phyloP scores from a whole-genome alignment of 495 filamentous ascomycete species.

The Neurospora sp. region DNA sequence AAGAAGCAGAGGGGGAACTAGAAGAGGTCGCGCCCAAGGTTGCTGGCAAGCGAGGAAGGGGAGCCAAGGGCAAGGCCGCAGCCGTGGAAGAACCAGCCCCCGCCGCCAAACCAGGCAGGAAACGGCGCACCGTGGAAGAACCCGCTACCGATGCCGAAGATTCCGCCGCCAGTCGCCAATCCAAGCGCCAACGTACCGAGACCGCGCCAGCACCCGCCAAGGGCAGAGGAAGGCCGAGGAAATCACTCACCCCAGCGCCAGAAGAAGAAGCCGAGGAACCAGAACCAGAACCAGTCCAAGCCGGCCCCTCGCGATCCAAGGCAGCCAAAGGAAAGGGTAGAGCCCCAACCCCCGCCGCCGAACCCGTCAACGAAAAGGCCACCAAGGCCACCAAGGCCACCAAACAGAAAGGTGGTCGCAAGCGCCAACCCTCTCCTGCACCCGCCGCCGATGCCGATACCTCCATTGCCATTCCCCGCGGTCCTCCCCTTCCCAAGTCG shows the following conservation, averaged over 20 bases:
- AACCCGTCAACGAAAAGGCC: background rate
- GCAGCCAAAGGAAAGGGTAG: background rate
- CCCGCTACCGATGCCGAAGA: background rate
- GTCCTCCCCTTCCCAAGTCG: constrained; percentile 43
- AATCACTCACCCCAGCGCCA: background rate
- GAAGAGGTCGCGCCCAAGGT: constrained; percentile 1
- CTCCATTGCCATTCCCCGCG: constrained; percentile 29
- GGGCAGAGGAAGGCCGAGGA: background rate
- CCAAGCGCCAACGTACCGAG: background rate
- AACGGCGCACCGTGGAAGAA: background rate
- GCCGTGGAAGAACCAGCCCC: background rate
- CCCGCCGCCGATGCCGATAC: constrained; percentile 21
- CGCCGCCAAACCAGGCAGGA: background rate
- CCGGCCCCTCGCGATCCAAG: background rate
- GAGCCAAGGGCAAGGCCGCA: background rate
- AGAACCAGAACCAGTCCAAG: background rate
- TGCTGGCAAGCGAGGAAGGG: background rate
- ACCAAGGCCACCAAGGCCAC: background rate
- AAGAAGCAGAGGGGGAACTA: constrained; percentile 8
- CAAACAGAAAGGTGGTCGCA: constrained; percentile 25
- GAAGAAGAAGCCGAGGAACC: background rate
- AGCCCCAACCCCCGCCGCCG: background rate
- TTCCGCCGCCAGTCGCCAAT: background rate
- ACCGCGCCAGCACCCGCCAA: background rate
- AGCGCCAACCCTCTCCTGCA: constrained; percentile 28